phyloP scores from a whole-genome alignment of 805 yeast species.

The Myxozyma nipponensis region DNA sequence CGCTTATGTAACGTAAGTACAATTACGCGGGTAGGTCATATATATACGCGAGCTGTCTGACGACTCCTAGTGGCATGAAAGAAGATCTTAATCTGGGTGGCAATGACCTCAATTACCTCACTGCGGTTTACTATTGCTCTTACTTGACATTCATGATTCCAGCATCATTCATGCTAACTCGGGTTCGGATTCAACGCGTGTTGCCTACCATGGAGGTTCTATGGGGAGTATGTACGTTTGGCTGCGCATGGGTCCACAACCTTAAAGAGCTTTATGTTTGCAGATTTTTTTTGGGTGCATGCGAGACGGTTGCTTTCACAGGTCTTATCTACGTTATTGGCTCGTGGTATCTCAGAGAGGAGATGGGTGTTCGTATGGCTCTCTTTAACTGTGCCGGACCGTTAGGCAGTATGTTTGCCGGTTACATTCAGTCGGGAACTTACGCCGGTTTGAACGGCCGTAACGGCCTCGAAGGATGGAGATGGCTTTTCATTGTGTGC shows the following conservation, averaged over 20 bases:
- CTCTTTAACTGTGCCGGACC: slow-evolving; percentile 24
- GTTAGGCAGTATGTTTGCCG: slow-evolving; percentile 42
- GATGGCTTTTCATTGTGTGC: slow-evolving; percentile 40
- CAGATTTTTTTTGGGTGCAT: slow-evolving; percentile 29
- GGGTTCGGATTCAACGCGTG: slow-evolving; percentile 31
- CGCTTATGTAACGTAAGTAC: slow-evolving; percentile 47
- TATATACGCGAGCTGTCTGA: background rate
- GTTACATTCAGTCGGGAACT: slow-evolving; percentile 54
- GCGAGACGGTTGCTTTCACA: slow-evolving; percentile 41
- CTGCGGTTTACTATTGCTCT: slow-evolving; percentile 32
- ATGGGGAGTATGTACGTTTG: slow-evolving; percentile 31
- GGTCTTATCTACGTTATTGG: slow-evolving; percentile 39
- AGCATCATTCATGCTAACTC: slow-evolving; percentile 35
- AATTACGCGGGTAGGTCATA: background rate
- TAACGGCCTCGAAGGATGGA: slow-evolving; percentile 37
- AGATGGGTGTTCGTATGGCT: background rate
- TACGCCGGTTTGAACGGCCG: slow-evolving; percentile 23
- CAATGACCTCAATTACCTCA: slow-evolving; percentile 43
- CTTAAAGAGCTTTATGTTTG: slow-evolving; percentile 30
- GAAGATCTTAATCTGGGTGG: slow-evolving; percentile 45
- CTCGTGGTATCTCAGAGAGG: background rate
- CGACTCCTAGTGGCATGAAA: slow-evolving; percentile 44
- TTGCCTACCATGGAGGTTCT: slow-evolving; percentile 33
- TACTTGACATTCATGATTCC: slow-evolving; percentile 38
- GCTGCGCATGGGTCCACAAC: slow-evolving; percentile 30